These are phyloP conservation scores for Candida anglica DNA, from an alignment of 805 yeast genomes.

Conservation along the genomic window DNA sequence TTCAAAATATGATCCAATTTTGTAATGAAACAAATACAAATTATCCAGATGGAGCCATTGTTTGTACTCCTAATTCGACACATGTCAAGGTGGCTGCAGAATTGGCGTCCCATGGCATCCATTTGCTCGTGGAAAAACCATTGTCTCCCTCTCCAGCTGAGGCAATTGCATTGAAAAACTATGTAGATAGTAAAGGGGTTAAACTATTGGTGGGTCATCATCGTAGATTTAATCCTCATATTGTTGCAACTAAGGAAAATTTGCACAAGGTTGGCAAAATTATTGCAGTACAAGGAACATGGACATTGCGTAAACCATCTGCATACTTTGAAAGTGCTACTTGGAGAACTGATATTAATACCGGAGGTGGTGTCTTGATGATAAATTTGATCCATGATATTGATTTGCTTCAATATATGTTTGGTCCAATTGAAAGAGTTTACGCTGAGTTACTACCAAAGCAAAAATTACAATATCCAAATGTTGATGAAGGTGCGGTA, in stretches of 20 bases:
- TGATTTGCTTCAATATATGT: slow-evolving; percentile 35
- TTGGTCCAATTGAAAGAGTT: slow-evolving; percentile 36
- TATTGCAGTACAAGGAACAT: slow-evolving; percentile 38
- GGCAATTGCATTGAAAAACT: slow-evolving; percentile 27
- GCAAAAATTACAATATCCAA: slow-evolving; percentile 15
- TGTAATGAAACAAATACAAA: slow-evolving; percentile 16
- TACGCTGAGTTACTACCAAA: slow-evolving; percentile 34
- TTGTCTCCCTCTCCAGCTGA: slow-evolving; percentile 31
- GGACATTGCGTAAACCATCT: slow-evolving; percentile 35
- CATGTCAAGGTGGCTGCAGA: slow-evolving; percentile 30
- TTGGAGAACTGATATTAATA: slow-evolving; percentile 31
- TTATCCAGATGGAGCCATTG: slow-evolving; percentile 37
- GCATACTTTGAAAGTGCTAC: slow-evolving; percentile 31
- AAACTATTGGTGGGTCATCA: slow-evolving; percentile 39
- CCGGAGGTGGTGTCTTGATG: slow-evolving; percentile 39
- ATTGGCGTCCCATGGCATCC: slow-evolving; percentile 32
- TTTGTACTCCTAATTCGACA: slow-evolving; percentile 40
- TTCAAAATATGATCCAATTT: slow-evolving; percentile 22
- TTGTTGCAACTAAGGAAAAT: slow-evolving; percentile 32
- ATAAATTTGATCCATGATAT: slow-evolving; percentile 41
- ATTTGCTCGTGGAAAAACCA: slow-evolving; percentile 39
- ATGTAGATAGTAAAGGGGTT: slow-evolving; percentile 19
- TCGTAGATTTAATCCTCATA: slow-evolving; percentile 39
- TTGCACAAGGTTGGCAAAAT: slow-evolving; percentile 25
- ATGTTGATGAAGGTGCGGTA: slow-evolving; percentile 41